Percentiles rank a stretch among this genome's conserved stretches.
Conservation (phyloP, 176 grass and related monocot genomes). For the Oryza rufipogon region DNA sequence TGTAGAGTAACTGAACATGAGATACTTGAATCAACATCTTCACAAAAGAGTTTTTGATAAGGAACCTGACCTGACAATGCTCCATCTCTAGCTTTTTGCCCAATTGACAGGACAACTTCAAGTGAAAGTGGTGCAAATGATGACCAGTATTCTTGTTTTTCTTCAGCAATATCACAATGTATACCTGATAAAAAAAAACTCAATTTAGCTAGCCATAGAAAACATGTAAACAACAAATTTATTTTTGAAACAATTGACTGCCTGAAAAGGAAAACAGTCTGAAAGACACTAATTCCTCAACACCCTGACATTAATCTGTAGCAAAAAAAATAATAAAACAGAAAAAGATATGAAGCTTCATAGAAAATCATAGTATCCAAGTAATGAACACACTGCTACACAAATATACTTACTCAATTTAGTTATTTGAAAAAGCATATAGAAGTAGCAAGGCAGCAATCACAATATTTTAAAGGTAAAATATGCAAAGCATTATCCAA, state of each 20-base stretch:
- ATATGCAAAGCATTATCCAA: background rate
- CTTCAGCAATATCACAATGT: conserved; percentile 88
- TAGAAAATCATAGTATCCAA: conserved; percentile 13
- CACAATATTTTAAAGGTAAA: conserved; percentile 10
- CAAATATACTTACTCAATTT: conserved; percentile 6
- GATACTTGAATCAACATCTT: conserved; percentile 24
- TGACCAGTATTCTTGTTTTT: conserved; percentile 87
- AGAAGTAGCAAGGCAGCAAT: background rate
- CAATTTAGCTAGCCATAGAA: conserved; percentile 30
- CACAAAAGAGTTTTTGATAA: conserved; percentile 23
- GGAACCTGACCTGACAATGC: conserved; percentile 68
- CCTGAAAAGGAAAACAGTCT: background rate
- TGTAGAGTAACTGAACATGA: conserved; percentile 28
- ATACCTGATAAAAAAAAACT: conserved; percentile 52
- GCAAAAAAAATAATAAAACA: background rate
- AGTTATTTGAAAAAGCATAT: conserved; percentile 22
- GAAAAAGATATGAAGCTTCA: conserved; percentile 20
- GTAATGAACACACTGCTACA: background rate
- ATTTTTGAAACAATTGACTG: conserved; percentile 1
- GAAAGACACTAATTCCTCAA: background rate
- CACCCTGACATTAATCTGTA: background rate
- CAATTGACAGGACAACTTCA: conserved; percentile 85
- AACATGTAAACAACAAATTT: conserved; percentile 14
- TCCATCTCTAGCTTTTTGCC: conserved; percentile 82
- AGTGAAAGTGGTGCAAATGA: conserved; percentile 74